Base-by-base conservation (phyloP, 352 stramenopile genomes). In the Globisporangium nunn region DNA sequence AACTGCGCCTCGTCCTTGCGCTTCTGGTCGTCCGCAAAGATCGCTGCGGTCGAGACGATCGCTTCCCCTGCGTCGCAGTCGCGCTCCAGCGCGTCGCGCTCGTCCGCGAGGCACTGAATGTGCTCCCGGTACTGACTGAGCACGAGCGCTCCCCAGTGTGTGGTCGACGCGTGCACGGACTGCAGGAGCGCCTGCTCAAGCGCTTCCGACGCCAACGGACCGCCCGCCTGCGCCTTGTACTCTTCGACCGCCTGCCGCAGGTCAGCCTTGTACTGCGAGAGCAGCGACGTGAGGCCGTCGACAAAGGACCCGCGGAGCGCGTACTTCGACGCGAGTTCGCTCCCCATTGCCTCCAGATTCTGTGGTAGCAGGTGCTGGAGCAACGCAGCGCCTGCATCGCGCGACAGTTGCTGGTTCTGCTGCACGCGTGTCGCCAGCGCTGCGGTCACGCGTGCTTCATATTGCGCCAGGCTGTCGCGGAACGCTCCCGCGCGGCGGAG, bases 201-300 rank as follows among this genome's bases (percentile, higher is more conserved):
- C 18, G 47, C 54, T n/a, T 23, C 33, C 46, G 72, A 57, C n/a
- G 68, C 37, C 11, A 60, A 48, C 39, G 70, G 65, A 2, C 70
- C 68, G 29, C 57, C 72, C 17, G 61, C 56, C 55, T 61, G 23
- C 1, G 58, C 48, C n/a, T 61, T 63, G 65, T 85, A 87, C n/a
- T 64, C 52, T 6, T 67, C 56, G 0, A 86, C n/a, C 8, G 75
- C 71, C 28, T 60, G 59, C 8, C 62, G 55, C 30, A 89, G 50
- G 59, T 85, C 72, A 17, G 72, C 76, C 58, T 85, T 79, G 61
- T 86, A 87, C 57, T 85, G 70, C 18, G 72, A 78, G 31, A 87
- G 53, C 35, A 79, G 46, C n/a, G 59, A 56, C 30, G 75, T 48
- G 1, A 89, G 60, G 1, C 73, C 73, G 54, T 87, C 76, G 0